phyloP scores from a whole-genome alignment of 345 rosid species.

The Mangifera indica region DNA sequence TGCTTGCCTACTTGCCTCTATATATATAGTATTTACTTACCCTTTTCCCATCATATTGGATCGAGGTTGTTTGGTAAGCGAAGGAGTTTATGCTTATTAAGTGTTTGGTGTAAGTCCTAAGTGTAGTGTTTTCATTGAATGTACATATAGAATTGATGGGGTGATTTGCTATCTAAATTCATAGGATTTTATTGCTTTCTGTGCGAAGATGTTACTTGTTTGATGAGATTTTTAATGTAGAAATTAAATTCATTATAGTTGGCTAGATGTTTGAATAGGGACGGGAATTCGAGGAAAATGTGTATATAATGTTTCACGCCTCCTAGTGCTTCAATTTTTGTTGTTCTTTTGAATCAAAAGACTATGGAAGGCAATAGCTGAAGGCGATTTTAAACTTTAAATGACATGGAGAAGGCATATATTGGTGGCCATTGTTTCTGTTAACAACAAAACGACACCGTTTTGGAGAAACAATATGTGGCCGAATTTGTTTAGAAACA shows the following conservation, averaged over 20 bases:
- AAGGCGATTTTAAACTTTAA: not conserved
- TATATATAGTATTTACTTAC: not conserved
- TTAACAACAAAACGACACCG: no score
- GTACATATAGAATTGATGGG: no score
- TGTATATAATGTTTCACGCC: not conserved
- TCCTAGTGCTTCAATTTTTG: not conserved
- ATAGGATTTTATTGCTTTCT: not conserved
- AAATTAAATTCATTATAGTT: not conserved
- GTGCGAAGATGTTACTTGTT: not conserved
- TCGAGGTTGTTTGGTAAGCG: not conserved
- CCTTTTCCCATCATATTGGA: not conserved
- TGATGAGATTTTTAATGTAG: not conserved
- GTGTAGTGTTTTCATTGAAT: conserved; percentile 2
- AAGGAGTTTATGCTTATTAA: conserved; percentile 9
- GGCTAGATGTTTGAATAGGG: not conserved
- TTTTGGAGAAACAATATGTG: no score
- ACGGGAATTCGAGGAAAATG: not conserved
- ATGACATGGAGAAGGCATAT: not conserved
- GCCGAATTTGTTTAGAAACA: no score
- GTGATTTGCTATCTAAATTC: not conserved
- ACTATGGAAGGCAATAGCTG: not conserved
- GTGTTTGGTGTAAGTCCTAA: conserved; percentile 56
- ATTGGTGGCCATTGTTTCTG: conserved; percentile 2
- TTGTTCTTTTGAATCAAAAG: not conserved
- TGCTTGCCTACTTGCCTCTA: not conserved